Base-by-base conservation (phyloP, 805 yeast genomes). In the Metschnikowia lunata region DNA sequence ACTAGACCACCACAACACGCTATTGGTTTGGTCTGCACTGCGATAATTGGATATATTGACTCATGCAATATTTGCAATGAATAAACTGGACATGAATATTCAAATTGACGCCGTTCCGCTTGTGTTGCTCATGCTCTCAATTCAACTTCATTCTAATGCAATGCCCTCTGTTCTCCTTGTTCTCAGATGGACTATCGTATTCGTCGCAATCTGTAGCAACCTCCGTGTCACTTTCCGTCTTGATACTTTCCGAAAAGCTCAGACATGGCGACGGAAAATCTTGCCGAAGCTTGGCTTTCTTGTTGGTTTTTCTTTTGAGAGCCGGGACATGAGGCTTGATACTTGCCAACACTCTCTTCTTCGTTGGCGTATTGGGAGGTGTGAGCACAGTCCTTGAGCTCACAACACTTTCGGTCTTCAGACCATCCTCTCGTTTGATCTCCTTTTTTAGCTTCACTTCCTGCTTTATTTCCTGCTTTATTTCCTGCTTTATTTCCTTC, bases 191-290 rank as follows among this genome's bases (percentile, higher is more conserved):
- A 8, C 34, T 10, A 12, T 43, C 45, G 23, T 32, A 42, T 12
- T 52, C 56, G 39, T 52, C 55, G 12, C 44, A 37, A 31, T 52
- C 56, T 8, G 51, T 47, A n/a, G 51, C 44, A 2, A 37, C 48
- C 8, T 45, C 53, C n/a, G n/a, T 27, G 10, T 52, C 56, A 28
- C 47, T 45, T 32, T 50, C 55, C n/a, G 37, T 40, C 31, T 50
- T 52, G 13, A 52, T 34, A 23, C 14, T 9, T 3, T 56, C 64
- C 13, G 52, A 46, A 49, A 67, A 68, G 45, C 71, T 65, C 34
- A 69, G 56, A n/a, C 57, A 47, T 10, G 73, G 73, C 31, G 71
- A 61, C 1, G 69, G 67, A 30, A 64, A 49, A 14, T 56, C 60
- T 32, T 41, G 48, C 31, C 49, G 56, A 7, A 31, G 37, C 11